Percentiles rank a stretch among this genome's conserved stretches.
Evolutionary conservation across 805 yeast genomes (phyloP).

Genomic region (Scheffersomyces spartinae): DNA sequence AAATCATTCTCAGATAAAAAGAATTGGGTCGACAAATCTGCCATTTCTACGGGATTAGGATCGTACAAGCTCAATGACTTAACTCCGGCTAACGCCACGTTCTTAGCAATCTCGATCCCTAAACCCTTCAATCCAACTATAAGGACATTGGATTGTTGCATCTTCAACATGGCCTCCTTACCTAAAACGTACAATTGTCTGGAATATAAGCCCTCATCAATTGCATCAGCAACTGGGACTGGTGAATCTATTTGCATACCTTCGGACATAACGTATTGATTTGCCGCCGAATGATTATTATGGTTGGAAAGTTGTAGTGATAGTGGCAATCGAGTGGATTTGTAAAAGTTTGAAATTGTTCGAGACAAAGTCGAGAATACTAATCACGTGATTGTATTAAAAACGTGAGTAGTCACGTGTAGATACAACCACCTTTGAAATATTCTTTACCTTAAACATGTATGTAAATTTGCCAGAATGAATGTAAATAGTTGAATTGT

Average conservation of each 20-base stretch:
- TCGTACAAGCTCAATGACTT: conserved; percentile 82
- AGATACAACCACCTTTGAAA: too few relatives aligned
- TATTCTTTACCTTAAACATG: too few relatives aligned
- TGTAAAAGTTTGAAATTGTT: too few relatives aligned
- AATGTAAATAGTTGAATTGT: too few relatives aligned
- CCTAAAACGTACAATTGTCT: conserved; percentile 96
- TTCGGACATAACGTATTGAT: conserved; percentile 16
- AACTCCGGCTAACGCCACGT: conserved; percentile 94
- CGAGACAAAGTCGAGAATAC: too few relatives aligned
- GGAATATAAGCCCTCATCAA: conserved; percentile 91
- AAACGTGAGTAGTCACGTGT: too few relatives aligned
- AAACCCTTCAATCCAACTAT: conserved; percentile 84
- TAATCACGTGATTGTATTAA: too few relatives aligned
- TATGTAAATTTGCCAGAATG: too few relatives aligned
- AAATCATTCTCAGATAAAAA: conserved; percentile 62
- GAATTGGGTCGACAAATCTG: conserved; percentile 83
- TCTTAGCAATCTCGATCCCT: conserved; percentile 94
- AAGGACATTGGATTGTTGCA: conserved; percentile 90
- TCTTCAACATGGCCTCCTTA: conserved; percentile 94
- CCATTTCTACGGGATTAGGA: conserved; percentile 52
- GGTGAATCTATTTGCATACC: conserved; percentile 34
- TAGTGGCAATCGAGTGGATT: too few relatives aligned
- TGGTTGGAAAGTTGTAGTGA: too few relatives aligned
- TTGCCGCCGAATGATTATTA: too few relatives aligned
- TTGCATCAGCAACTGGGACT: conserved; percentile 19